Evolutionary conservation across 2,329 filamentous ascomycete species (phyloP).

Genomic region (Colletotrichum magnum): DNA sequence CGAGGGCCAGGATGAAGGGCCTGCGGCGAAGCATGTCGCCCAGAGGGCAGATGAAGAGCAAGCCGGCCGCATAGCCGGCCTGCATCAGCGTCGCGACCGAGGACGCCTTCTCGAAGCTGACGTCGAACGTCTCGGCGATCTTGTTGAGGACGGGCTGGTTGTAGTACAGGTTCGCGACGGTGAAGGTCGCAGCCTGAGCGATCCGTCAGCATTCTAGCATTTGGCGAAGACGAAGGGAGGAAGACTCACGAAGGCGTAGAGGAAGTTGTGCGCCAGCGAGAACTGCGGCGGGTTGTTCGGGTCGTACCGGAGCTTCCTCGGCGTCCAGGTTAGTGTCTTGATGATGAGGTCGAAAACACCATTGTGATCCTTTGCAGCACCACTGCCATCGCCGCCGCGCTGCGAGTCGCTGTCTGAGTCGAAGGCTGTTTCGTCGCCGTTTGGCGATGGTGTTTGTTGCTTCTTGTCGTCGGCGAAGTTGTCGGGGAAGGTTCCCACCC

Average conservation of each 20-base stretch:
- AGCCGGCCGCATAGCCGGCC: constrained; percentile 81
- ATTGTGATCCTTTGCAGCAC: background rate
- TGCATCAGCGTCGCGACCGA: constrained; percentile 83
- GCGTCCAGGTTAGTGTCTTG: constrained; percentile 67
- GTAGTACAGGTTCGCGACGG: constrained; percentile 87
- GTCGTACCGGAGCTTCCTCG: constrained; percentile 77
- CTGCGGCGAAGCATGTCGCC: constrained; percentile 79
- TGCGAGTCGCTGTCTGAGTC: constrained; percentile 24
- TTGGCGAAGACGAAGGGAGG: background rate
- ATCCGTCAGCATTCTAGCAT: background rate
- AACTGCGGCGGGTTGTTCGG: constrained; percentile 76
- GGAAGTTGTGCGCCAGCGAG: constrained; percentile 76
- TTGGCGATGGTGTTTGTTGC: background rate
- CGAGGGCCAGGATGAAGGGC: constrained; percentile 77
- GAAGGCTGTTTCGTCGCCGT: constrained; percentile 13
- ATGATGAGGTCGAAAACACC: constrained; percentile 16
- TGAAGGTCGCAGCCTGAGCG: constrained; percentile 70
- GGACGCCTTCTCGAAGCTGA: constrained; percentile 77
- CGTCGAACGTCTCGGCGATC: constrained; percentile 78
- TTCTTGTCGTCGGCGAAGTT: background rate
- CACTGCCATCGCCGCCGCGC: background rate
- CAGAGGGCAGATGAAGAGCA: constrained; percentile 82
- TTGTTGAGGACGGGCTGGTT: constrained; percentile 85
- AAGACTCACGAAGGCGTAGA: constrained; percentile 74
- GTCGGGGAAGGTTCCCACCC: background rate